Percentiles rank a stretch among this genome's conserved stretches.
Conservation (phyloP, 2,329 filamentous ascomycete genomes). For the Amauroascus verrucosus region DNA sequence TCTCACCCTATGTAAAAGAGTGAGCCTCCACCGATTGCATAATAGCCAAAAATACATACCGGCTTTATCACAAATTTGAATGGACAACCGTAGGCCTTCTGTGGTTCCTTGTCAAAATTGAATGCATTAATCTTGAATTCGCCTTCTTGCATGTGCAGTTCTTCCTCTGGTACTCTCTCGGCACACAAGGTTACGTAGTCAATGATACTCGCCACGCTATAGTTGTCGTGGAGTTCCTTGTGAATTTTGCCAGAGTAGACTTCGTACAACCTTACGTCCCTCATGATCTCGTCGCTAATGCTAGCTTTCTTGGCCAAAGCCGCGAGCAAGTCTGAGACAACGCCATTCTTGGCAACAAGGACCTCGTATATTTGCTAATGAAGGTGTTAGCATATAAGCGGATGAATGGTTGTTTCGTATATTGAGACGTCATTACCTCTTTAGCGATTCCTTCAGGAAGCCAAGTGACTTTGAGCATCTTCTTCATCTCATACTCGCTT, state of each 20-base stretch:
- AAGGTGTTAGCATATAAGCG: slow-evolving; percentile 1
- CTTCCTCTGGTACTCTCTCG: slow-evolving; percentile 66
- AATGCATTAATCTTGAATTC: slow-evolving; percentile 67
- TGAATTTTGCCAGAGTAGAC: slow-evolving; percentile 72
- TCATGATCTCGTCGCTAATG: slow-evolving; percentile 63
- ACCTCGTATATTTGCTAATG: slow-evolving; percentile 59
- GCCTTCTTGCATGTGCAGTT: slow-evolving; percentile 50
- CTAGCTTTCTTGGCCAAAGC: slow-evolving; percentile 70
- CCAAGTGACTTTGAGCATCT: slow-evolving; percentile 71
- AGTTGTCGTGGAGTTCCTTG: slow-evolving; percentile 60
- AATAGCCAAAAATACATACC: slow-evolving; percentile 43
- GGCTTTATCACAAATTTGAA: slow-evolving; percentile 82
- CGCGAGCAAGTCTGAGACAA: slow-evolving; percentile 65
- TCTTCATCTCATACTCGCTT: slow-evolving; percentile 87
- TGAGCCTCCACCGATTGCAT: not conserved
- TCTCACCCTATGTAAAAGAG: slow-evolving; percentile 53
- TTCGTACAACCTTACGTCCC: slow-evolving; percentile 71
- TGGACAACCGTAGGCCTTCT: slow-evolving; percentile 73
- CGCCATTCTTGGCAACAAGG: slow-evolving; percentile 77
- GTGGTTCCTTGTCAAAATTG: slow-evolving; percentile 86
- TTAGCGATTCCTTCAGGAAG: slow-evolving; percentile 84
- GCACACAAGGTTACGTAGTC: slow-evolving; percentile 77
- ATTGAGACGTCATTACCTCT: slow-evolving; percentile 51
- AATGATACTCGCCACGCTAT: slow-evolving; percentile 68
- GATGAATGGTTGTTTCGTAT: not conserved